Evolutionary conservation across 176 grass and related monocot genomes (phyloP), one percentile per base, ranked within the genome.

Genomic region (Musa beccarii): DNA sequence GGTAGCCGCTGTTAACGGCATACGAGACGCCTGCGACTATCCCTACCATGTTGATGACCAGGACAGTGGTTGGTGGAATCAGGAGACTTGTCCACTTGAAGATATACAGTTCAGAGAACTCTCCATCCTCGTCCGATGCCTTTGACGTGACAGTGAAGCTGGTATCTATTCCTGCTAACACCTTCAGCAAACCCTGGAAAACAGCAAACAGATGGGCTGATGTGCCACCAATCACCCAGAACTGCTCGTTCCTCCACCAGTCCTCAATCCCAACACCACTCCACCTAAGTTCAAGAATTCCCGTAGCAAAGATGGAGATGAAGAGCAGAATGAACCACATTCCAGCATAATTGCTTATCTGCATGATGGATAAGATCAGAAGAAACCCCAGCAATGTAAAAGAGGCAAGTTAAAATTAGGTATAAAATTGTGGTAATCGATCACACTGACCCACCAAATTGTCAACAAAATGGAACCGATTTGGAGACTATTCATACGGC

Each of bases 141-240:
- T 68, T 68, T 68, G 66, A 43, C 29, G 66, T 68, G 28, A 68
- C 66, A 68, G 66, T 68, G 20, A 68, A 68, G 66, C 26, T 68
- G 24, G 66, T 68, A 16, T 68, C 66, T 34, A 68, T 68, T 1
- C 66, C 66, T 43, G 26, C 66, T 11, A 68, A 68, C 26, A 68
- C 66, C 11, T 43, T 68, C 7, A 68, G 26, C 66, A 68, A 43
- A 16, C 66, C 66, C 66, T 68, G 66, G 11, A 68, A 68, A 1
- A 68, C 66, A 2, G 66, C 66, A 68, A 68, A 68, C 13, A 68
- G 28, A 68, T 68, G 66, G 28, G 66, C 24, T 12, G 66, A 68
- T 43, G 26, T 43, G 1, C 66, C 66, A 43, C 66, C 66, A 10
- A 68, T 68, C 13, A 68, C 66, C 25, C 66, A 68, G 26, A 68